Evolutionary conservation across 345 rosid genomes (phyloP).

Genomic region (Lagerstroemia speciosa): DNA sequence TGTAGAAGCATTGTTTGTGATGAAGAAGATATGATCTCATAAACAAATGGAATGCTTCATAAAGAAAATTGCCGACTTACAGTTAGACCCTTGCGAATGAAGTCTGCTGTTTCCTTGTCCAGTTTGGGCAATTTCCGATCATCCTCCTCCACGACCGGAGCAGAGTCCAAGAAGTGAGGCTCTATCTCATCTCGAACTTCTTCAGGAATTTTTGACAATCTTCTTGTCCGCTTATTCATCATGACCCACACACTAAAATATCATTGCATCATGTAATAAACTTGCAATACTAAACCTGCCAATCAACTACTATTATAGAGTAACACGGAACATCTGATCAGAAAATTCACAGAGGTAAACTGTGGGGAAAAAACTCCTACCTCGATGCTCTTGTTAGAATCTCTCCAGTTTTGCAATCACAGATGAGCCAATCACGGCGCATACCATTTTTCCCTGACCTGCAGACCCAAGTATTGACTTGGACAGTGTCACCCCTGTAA

Average conservation of each 20-base stretch:
- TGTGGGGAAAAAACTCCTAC: constrained; percentile 23
- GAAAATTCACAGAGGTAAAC: not conserved
- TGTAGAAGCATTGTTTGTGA: not conserved
- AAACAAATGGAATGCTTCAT: not conserved
- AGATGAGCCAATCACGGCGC: constrained; percentile 93
- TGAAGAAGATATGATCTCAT: constrained; percentile 1
- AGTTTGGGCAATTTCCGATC: constrained; percentile 74
- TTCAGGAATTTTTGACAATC: constrained; percentile 81
- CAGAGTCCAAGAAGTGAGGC: constrained; percentile 64
- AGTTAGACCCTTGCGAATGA: constrained; percentile 66
- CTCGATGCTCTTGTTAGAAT: constrained; percentile 82
- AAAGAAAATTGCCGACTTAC: constrained; percentile 30
- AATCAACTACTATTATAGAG: not conserved
- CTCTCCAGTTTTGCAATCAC: constrained; percentile 69
- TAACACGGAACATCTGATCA: not conserved
- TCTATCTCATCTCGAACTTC: constrained; percentile 86
- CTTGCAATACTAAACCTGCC: not conserved
- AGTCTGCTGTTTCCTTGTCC: constrained; percentile 61
- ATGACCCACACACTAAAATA: constrained; percentile 76
- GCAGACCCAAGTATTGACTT: constrained; percentile 86
- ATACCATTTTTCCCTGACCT: constrained; percentile 88
- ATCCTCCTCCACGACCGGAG: constrained; percentile 79
- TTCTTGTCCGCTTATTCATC: constrained; percentile 97
- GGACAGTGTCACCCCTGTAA: constrained; percentile 87
- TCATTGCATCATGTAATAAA: constrained; percentile 3